These are phyloP conservation scores for Tolypocladium ovalisporum DNA, from an alignment of 2,329 filamentous ascomycete species.

Conservation along the genomic window DNA sequence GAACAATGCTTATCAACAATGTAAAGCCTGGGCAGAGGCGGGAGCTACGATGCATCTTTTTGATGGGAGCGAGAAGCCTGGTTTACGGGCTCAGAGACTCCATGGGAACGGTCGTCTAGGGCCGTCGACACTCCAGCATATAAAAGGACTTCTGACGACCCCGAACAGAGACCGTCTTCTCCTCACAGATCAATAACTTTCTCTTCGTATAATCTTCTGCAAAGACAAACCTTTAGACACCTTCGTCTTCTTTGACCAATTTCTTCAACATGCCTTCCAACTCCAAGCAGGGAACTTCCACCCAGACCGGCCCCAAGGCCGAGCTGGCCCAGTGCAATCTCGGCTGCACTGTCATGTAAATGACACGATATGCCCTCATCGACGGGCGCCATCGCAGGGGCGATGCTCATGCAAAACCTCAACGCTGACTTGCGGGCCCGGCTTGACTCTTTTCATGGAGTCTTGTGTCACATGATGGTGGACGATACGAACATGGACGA, in stretches of 20 bases:
- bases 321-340: constrained; percentile 7
- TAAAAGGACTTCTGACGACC: not conserved
- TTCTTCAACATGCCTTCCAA: constrained; percentile 18
- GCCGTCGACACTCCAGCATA: not conserved
- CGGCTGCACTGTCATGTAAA: constrained; percentile 25
- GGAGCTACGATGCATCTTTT: not conserved
- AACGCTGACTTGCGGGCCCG: not conserved
- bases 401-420: not conserved
- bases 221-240: not conserved
- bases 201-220: not conserved
- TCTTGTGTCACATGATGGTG: not conserved
- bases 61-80: not conserved
- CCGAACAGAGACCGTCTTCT: not conserved
- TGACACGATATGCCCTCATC: not conserved
- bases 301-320: constrained; percentile 11
- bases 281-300: constrained; percentile 3
- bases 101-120: not conserved
- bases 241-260: not conserved
- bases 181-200: not conserved
- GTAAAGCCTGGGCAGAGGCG: not conserved
- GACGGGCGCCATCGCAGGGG: not conserved
- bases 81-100: not conserved
- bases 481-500: not conserved
- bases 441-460: not conserved
- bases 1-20: not conserved